phyloP scores from a whole-genome alignment of 441 rosid genomes.

The Pelargonium citronellum region DNA sequence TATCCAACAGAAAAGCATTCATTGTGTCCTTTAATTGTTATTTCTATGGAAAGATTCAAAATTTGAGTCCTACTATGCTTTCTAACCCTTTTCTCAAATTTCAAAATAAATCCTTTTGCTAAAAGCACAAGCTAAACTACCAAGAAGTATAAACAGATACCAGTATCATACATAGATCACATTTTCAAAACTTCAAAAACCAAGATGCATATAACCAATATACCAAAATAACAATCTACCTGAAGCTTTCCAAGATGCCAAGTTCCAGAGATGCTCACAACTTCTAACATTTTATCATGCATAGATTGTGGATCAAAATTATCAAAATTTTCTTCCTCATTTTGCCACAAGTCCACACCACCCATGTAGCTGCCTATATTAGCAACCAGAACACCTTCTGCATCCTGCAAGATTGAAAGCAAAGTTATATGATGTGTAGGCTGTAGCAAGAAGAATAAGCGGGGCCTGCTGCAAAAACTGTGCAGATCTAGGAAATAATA shows the following conservation, averaged over 20 bases:
- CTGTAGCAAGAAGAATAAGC: not conserved
- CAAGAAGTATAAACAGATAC: not conserved
- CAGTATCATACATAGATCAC: not conserved
- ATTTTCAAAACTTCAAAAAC: not conserved
- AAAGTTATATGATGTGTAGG: constrained; percentile 21
- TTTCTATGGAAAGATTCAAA: not conserved
- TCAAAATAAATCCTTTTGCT: not conserved
- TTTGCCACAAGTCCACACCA: constrained; percentile 96
- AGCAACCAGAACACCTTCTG: constrained; percentile 92
- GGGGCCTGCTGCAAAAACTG: not conserved
- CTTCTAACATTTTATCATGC: constrained; percentile 92
- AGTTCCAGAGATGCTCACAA: constrained; percentile 93
- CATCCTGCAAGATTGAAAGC: constrained; percentile 51
- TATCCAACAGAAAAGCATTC: not conserved
- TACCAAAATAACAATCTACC: constrained; percentile 35
- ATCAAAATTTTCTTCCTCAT: constrained; percentile 81
- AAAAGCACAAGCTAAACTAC: not conserved
- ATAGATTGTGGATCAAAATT: constrained; percentile 90
- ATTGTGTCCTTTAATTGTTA: not conserved
- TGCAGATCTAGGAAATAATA: not conserved
- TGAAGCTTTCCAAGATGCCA: constrained; percentile 99
- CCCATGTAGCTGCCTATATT: constrained; percentile 99
- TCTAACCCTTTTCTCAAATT: not conserved
- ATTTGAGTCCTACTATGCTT: not conserved
- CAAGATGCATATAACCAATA: not conserved